phyloP scores from a whole-genome alignment of 2,329 filamentous ascomycete species.

The Pyrenophora teres region DNA sequence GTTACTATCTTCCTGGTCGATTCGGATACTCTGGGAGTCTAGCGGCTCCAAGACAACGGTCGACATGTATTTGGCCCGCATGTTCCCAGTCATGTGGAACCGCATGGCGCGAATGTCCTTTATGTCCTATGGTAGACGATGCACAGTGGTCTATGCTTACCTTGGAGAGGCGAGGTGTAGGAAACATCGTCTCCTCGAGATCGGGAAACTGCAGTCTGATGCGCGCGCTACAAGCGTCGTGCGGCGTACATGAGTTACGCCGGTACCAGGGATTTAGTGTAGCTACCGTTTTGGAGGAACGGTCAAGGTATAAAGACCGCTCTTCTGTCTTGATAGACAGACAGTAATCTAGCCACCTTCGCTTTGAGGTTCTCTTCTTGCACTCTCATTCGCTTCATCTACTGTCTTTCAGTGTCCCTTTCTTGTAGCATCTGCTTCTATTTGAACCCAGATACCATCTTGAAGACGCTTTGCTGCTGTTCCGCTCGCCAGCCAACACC shows the following conservation, averaged over 20 bases:
- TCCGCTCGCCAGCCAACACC: not conserved
- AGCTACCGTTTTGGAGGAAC: conserved; percentile 2
- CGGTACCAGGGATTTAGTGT: conserved; percentile 1
- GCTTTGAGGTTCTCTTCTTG: not conserved
- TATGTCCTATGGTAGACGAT: conserved; percentile 2
- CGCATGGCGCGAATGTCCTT: conserved; percentile 8
- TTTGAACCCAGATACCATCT: not conserved
- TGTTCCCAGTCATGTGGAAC: conserved; percentile 7
- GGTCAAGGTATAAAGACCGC: conserved; percentile 18
- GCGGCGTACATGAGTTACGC: conserved; percentile 11
- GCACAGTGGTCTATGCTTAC: conserved; percentile 10
- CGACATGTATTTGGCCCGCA: conserved; percentile 12
- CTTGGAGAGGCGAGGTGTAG: conserved; percentile 9
- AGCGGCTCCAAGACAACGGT: conserved; percentile 6
- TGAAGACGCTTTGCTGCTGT: not conserved
- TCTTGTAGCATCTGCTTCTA: not conserved
- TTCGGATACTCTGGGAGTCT: conserved; percentile 5
- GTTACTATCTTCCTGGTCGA: conserved; percentile 1
- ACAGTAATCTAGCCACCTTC: conserved; percentile 1
- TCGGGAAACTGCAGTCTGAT: conserved; percentile 16
- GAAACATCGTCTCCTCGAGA: conserved; percentile 18
- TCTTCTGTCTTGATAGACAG: not conserved
- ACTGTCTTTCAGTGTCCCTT: not conserved
- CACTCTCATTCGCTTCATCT: not conserved
- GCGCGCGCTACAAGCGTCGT: conserved; percentile 25